These are phyloP conservation scores for Salvia sclarea DNA, from an alignment of 305 asterid genomes.

Conservation along the genomic window DNA sequence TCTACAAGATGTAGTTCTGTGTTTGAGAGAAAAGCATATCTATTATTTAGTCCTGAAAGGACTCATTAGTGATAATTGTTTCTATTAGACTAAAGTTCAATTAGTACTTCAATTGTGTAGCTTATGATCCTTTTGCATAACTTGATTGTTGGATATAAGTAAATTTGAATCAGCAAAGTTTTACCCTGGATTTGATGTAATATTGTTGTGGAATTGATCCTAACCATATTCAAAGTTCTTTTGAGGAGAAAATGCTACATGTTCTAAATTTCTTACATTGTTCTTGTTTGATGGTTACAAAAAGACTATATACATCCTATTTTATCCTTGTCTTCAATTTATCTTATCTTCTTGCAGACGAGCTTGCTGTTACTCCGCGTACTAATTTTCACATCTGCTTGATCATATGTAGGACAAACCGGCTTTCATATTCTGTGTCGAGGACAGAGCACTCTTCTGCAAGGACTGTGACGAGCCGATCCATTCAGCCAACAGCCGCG, in stretches of 20 bases:
- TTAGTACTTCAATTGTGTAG: neutral
- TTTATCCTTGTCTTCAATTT: too few relatives aligned
- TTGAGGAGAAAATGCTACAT: too few relatives aligned
- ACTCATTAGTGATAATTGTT: too few relatives aligned
- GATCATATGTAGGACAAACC: conserved; percentile 60
- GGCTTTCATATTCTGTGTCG: conserved; percentile 96
- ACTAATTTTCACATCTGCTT: neutral
- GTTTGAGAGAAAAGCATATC: neutral
- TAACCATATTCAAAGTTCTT: neutral
- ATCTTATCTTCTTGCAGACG: neutral
- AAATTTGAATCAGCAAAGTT: neutral
- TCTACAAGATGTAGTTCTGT: neutral
- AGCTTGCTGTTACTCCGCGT: neutral
- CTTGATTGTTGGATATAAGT: neutral
- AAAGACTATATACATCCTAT: too few relatives aligned
- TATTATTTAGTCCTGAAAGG: too few relatives aligned
- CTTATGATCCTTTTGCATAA: neutral
- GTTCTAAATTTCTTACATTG: too few relatives aligned
- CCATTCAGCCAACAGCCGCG: conserved; percentile 71
- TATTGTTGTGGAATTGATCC: neutral
- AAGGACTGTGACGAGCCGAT: conserved; percentile 87
- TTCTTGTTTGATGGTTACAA: too few relatives aligned
- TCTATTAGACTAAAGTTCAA: too few relatives aligned
- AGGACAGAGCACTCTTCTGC: conserved; percentile 95
- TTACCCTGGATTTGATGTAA: neutral